These are phyloP conservation scores for Solanum ahanhuiri DNA, from an alignment of 257 asterid species.

Conservation along the genomic window DNA sequence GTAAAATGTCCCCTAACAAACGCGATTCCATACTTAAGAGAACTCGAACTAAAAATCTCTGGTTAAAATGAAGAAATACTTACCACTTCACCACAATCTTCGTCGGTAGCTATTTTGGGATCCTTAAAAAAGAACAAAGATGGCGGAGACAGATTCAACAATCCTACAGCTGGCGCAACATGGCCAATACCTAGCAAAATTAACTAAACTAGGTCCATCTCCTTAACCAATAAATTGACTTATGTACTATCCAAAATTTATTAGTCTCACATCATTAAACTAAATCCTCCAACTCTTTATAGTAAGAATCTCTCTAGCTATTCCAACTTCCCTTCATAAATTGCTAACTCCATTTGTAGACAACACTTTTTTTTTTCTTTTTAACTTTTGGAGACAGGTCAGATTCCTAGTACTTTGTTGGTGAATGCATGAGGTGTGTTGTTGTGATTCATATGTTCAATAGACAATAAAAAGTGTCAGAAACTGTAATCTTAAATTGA, in stretches of 20 bases:
- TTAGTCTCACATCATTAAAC: not conserved
- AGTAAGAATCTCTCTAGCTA: not conserved
- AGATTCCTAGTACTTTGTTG: not conserved
- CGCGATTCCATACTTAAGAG: not conserved
- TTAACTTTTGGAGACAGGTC: not conserved
- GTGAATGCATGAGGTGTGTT: not conserved
- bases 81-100: no score
- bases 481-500: not conserved
- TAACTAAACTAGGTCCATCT: not conserved
- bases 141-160: constrained; percentile 18
- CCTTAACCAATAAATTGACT: not conserved
- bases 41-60: no score
- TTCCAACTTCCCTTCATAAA: not conserved
- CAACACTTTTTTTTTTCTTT: not conserved
- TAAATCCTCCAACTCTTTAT: not conserved
- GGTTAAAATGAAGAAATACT: no score
- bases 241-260: not conserved
- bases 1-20: not conserved
- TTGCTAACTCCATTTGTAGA: not conserved
- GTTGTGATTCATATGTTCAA: not conserved
- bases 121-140: constrained; percentile 5
- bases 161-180: constrained; percentile 17
- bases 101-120: not conserved
- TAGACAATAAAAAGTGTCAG: not conserved
- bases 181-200: not conserved